Conservation (phyloP, 371 early-diverging fungal genomes). For the Nematocida ausubeli region DNA sequence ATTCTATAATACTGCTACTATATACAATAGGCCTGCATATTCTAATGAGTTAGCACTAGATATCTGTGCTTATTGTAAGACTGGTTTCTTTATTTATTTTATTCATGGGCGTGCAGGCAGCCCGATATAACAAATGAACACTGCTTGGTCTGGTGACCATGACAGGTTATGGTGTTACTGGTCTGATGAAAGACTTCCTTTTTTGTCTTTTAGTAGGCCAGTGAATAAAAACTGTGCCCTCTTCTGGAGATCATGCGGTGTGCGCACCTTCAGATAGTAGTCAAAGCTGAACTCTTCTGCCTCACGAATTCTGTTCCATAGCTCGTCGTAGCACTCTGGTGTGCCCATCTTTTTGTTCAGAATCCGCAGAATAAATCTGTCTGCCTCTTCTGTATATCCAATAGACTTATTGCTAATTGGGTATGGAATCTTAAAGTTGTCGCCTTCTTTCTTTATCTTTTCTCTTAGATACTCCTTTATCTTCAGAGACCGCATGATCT, state of each 20-base stretch:
- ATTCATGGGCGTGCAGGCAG: too few species aligned
- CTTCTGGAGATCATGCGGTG: slow-evolving; percentile 57
- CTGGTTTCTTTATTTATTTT: too few species aligned
- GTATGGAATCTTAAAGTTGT: slow-evolving; percentile 32
- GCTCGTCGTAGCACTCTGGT: slow-evolving; percentile 56
- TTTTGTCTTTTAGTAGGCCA: slow-evolving; percentile 46
- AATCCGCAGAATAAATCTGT: slow-evolving; percentile 40
- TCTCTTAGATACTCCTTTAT: slow-evolving; percentile 56
- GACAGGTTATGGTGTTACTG: too few species aligned
- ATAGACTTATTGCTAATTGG: slow-evolving; percentile 40
- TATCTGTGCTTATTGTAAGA: too few species aligned
- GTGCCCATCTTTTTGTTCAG: slow-evolving; percentile 57
- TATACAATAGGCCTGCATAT: too few species aligned
- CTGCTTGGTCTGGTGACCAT: too few species aligned
- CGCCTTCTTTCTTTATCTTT: slow-evolving; percentile 39
- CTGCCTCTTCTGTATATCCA: slow-evolving; percentile 48
- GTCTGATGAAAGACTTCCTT: slow-evolving; percentile 10
- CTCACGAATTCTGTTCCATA: slow-evolving; percentile 48
- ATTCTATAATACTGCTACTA: too few species aligned
- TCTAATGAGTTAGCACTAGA: too few species aligned
- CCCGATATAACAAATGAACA: too few species aligned
- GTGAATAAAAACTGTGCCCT: slow-evolving; percentile 54
- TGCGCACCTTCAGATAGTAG: slow-evolving; percentile 55
- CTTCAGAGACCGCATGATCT: slow-evolving; percentile 28
- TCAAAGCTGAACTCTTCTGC: slow-evolving; percentile 56